phyloP scores from a whole-genome alignment of 371 early-diverging fungal genomes.

The Mortierella sp. region DNA sequence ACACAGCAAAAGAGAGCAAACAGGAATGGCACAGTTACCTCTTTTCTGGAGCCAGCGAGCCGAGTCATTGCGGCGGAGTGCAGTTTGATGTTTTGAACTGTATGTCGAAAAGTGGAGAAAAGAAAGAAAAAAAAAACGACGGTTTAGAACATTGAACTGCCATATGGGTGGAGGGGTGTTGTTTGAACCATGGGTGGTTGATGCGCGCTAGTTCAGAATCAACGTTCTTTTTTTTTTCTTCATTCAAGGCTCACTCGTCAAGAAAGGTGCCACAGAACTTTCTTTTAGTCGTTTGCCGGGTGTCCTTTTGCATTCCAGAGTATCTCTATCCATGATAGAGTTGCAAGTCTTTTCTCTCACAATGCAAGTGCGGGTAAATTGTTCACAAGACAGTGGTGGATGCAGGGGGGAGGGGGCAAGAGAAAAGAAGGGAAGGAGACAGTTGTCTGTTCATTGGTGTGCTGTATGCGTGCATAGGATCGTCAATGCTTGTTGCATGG shows the following conservation, averaged over 20 bases:
- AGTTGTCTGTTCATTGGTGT: too few relatives aligned
- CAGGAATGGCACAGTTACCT: background rate
- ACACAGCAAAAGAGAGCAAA: background rate
- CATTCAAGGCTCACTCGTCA: background rate
- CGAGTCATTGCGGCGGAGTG: conserved; percentile 35
- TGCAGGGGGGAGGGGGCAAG: too few relatives aligned
- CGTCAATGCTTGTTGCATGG: too few relatives aligned
- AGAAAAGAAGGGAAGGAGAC: too few relatives aligned
- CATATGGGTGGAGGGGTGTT: background rate
- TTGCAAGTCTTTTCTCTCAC: background rate
- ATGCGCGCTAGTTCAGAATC: background rate
- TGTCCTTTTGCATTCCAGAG: background rate
- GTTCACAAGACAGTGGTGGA: background rate
- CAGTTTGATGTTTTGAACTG: conserved; percentile 4
- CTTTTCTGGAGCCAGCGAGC: conserved; percentile 15
- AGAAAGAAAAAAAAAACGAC: background rate
- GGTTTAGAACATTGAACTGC: background rate
- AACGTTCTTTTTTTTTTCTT: background rate
- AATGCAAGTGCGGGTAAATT: background rate
- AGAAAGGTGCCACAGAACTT: background rate
- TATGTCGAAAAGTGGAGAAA: background rate
- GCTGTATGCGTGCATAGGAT: too few relatives aligned
- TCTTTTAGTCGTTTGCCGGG: background rate
- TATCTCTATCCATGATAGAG: background rate
- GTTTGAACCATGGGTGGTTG: background rate